Evolutionary conservation across 2,329 filamentous ascomycete genomes (phyloP), one percentile per base, ranked within the genome.

Genomic region (Botrytis pseudocinerea): DNA sequence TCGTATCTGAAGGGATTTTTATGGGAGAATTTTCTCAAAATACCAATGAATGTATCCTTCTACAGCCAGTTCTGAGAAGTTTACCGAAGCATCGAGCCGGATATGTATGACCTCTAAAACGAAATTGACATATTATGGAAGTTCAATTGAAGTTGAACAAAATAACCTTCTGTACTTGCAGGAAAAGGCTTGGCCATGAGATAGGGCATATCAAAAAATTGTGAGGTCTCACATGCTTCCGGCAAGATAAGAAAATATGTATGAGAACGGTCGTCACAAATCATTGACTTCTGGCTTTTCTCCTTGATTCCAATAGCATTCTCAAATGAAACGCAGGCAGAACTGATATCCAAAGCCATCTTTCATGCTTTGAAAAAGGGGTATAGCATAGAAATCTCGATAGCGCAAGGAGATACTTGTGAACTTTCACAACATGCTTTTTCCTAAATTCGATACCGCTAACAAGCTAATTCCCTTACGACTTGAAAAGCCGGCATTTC

Each of bases 221-320:
- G 57, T 68, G 18, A 57, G 18, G 65, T 68, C 65, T 68, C 65
- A 68, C 48, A 57, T 68, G 48, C 38, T 68, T 68, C 44, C 65
- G 35, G 65, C 35, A 42, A 28, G 48, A 68, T 42, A 42, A 66
- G 57, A 14, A 61, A 60, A 61, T 61, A 61, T 64, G 42, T 63
- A 32, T 32, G 35, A 32, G 42, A 32, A 32, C 51, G 38, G n/a
- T 22, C 25, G 48, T 38, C 35, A 54, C 48, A 68, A 42, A 28
- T n/a, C 25, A 63, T 32, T 40, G 20, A 28, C 2, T 16, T 20
- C 25, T 28, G 40, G 16, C 22, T n/a, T 28, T 40, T 68, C 16
- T 25, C 18, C 63, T 68, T 54, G 16, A 54, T 54, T 51, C 44
- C 20, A 38, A 54, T 66, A 28, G n/a, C 16, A 68, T 54, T 42